Evolutionary conservation across 331 rosid genomes (phyloP).

Genomic region (Malus hybrid): DNA sequence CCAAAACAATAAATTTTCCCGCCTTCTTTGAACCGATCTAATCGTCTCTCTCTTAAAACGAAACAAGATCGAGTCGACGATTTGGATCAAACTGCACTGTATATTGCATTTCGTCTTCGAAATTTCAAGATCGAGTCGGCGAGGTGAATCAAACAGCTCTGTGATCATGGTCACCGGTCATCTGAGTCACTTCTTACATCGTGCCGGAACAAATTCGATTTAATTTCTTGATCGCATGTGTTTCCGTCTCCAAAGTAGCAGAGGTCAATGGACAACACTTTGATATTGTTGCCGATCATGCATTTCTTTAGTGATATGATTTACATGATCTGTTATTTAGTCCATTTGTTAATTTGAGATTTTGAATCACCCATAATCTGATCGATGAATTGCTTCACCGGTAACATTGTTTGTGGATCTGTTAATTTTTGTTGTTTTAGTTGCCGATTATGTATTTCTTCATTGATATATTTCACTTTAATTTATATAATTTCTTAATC

Average conservation of each 20-base stretch:
- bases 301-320: not conserved
- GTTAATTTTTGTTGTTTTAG: not conserved
- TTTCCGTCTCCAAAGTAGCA: not conserved
- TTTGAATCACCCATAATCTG: not conserved
- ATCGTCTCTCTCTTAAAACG: not conserved
- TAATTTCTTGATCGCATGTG: not conserved
- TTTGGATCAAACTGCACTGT: not conserved
- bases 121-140: not conserved
- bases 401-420: not conserved
- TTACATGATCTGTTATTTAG: not conserved
- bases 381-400: not conserved
- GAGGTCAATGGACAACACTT: not conserved
- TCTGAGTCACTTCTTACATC: not conserved
- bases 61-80: not conserved
- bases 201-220: not conserved
- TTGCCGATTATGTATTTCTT: too few species aligned
- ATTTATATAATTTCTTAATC: too few species aligned
- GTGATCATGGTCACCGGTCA: not conserved
- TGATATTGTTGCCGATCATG: not conserved
- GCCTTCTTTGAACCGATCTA: not conserved
- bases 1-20: not conserved
- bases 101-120: not conserved
- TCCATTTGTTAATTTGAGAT: not conserved
- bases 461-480: too few species aligned
- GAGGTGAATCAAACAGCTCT: not conserved